Base-by-base conservation (phyloP, 208 protist genomes). In the Acanthamoeba castellanii region DNA sequence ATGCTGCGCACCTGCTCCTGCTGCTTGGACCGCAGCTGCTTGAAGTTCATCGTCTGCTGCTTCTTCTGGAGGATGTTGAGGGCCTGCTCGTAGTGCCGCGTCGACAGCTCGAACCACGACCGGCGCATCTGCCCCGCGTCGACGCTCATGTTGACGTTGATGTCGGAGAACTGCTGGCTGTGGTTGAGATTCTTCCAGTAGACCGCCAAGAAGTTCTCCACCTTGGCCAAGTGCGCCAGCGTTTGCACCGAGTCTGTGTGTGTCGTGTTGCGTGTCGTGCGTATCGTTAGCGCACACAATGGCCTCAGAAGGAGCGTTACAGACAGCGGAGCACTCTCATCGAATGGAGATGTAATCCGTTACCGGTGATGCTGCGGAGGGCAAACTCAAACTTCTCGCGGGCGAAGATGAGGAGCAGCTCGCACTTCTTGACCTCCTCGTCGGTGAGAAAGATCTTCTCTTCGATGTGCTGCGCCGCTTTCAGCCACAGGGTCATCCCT, bases 31-130 rank as follows among this genome's bases (percentile, higher is more conserved):
- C 66, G 34, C 37, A 66, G n/a, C 27, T 93, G 34, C 66, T 84
- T 84, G 45, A 50, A 50, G 25, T 72, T 50, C 66, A 81, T 93
- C 6, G 42, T 81, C 52, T 93, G 42, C n/a, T 93, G 37, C 89
- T 81, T 72, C 64, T 93, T 93, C 89, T 93, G 84, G n/a, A 91
- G 59, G 42, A 91, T 91, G 59, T 91, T 91, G n/a, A 91, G 84
- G 1, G 84, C 47, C 59, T 93, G 89, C 64, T 93, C 89, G 30
- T 81, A 93, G 47, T 93, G 66, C 89, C 52, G 93, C n/a, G 64
- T 50, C n/a, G 84, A 91, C 57, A 91, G 84, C 52, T 91, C 84
- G 22, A 91, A 68, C 57, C 52, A 91, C 16, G 52, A 91, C 1
- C 84, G 52, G 16, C 59, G 52, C 84, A 91, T 91, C 42, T 91